A percentile compares a stretch with the other conserved stretches of the same genome.
These are phyloP conservation scores for Cephaloascus fragrans DNA, from an alignment of 805 yeast species.

Conservation along the genomic window DNA sequence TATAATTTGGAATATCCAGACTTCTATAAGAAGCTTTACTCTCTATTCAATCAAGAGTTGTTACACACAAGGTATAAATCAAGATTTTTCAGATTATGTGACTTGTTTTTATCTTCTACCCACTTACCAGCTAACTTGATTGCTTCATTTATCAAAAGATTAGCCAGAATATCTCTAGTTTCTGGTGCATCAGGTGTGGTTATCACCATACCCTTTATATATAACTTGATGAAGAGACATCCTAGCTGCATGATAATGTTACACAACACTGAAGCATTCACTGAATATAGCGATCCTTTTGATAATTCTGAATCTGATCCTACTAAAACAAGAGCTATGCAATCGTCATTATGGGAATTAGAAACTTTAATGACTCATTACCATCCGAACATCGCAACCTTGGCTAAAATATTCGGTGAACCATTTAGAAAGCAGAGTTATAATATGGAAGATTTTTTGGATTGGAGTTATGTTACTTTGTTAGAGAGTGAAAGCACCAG, in stretches of 20 bases:
- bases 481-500: constrained; percentile 55
- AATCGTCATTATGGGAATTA: constrained; percentile 88
- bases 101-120: constrained; percentile 75
- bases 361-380: constrained; percentile 74
- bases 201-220: constrained; percentile 80
- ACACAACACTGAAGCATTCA: constrained; percentile 36
- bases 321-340: constrained; percentile 64
- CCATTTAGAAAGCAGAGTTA: constrained; percentile 84
- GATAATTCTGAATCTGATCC: constrained; percentile 63
- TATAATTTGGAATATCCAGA: constrained; percentile 88
- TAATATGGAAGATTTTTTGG: constrained; percentile 88
- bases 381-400: constrained; percentile 90
- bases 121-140: constrained; percentile 77
- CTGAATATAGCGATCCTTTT: constrained; percentile 51
- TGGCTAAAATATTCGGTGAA: constrained; percentile 81
- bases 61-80: constrained; percentile 75
- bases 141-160: constrained; percentile 80
- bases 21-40: constrained; percentile 75
- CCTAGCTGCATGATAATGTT: constrained; percentile 89
- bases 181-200: constrained; percentile 89
- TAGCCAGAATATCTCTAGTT: constrained; percentile 63
- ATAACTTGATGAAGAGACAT: constrained; percentile 82
- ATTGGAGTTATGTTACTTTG: constrained; percentile 72
- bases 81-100: constrained; percentile 80
- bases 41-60: constrained; percentile 64